Evolutionary conservation across 192 early-diverging fungal species (phyloP), one percentile per base, ranked within the genome.

Genomic region (Podila epicladia): DNA sequence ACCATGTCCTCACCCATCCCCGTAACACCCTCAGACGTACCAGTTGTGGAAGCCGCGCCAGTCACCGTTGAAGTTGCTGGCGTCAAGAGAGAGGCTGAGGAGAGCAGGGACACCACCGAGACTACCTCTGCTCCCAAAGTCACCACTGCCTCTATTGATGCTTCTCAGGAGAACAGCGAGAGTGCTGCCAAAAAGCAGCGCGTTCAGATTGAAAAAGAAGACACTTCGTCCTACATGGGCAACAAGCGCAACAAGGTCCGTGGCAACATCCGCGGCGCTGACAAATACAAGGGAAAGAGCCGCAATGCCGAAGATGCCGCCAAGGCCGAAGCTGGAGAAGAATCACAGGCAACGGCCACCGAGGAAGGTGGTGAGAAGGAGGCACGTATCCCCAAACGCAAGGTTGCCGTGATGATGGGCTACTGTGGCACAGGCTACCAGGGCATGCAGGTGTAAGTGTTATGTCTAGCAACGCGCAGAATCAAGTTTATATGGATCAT

Each of bases 361-460:
- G 62, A 51, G 9, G 73, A 82, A 24, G 73, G 74, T 7, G 82
- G 74, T 7, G 82, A 85, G 8, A 85, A 89, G 69, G 88, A 87
- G 57, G 75, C 84, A 17, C 82, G 90, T 49, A 58, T 82, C 28
- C 96, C 97, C 26, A 99, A 99, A 84, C 87, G 90, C 51, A 94
- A 95, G 50, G 93, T 97, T 13, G 97, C 96, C 0, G 82, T 98
- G 12, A 68, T 99, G 62, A 88, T 99, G 84, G 94, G 95, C 15
- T 99, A 93, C 83, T 95, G 94, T 76, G 98, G 98, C 3, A 94
- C 96, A 38, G 97, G 94, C 2, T 99, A 95, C 89, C 90, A 94
- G 69, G 98, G 98, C 22, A 96, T 98, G 96, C 98, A 99, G 80
- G 88, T 97, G 92, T 94, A 88, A 75, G 87, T 74, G 35, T 0